Evolutionary conservation across 139 green algal genomes (phyloP).

Genomic region (Limnomonas spitsbergensis): DNA sequence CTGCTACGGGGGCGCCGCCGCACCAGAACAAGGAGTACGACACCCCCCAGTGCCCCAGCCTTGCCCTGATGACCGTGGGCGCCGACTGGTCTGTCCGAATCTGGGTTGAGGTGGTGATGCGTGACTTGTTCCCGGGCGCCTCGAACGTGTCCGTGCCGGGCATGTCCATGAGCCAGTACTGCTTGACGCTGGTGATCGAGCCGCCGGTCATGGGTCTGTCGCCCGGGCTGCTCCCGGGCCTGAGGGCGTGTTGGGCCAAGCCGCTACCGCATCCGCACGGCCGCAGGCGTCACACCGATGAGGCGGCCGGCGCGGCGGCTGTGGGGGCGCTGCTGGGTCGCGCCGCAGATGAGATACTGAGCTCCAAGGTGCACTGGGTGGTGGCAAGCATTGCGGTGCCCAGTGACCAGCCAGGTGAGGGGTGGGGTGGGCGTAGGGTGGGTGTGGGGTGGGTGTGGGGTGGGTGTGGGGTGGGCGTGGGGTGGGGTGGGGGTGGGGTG

Average conservation of each 20-base stretch:
- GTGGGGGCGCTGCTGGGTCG: not conserved
- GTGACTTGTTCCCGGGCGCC: slow-evolving; percentile 28
- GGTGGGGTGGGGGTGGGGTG: too few relatives aligned
- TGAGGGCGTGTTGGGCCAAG: slow-evolving; percentile 44
- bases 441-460: too few relatives aligned
- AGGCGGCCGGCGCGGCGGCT: not conserved
- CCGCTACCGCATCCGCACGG: slow-evolving; percentile 13
- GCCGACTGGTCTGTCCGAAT: slow-evolving; percentile 57
- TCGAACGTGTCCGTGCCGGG: not conserved
- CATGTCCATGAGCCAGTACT: slow-evolving; percentile 55
- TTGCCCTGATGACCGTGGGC: slow-evolving; percentile 58
- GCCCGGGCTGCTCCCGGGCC: slow-evolving; percentile 19
- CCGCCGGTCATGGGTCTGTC: slow-evolving; percentile 33
- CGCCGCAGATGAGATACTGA: not conserved
- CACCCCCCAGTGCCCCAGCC: too few relatives aligned
- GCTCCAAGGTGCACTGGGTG: slow-evolving; percentile 49
- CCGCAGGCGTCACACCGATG: not conserved
- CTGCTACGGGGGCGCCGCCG: not conserved
- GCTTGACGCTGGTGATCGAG: slow-evolving; percentile 60
- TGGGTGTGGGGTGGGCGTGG: too few relatives aligned
- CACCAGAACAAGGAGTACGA: too few relatives aligned
- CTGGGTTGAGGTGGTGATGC: slow-evolving; percentile 61
- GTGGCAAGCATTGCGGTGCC: slow-evolving; percentile 26
- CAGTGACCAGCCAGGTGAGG: not conserved
- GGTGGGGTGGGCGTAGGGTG: too few relatives aligned